A percentile compares a stretch with the other conserved stretches of the same genome.
These are phyloP conservation scores for Azolla pinnata DNA, from an alignment of 75 land plant species.

Conservation along the genomic window DNA sequence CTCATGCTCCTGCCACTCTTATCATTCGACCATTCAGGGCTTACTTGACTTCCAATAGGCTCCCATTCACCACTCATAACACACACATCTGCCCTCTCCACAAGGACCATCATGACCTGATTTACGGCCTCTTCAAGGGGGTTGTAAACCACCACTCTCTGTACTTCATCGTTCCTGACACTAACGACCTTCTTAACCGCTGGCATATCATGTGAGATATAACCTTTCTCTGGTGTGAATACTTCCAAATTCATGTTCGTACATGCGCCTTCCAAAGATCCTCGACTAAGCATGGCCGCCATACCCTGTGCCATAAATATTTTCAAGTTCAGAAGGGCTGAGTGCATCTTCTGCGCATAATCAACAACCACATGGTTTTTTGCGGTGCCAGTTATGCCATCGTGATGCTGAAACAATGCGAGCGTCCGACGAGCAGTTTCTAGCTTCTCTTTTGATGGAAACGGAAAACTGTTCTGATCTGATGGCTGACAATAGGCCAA, in stretches of 20 bases:
- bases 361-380: constrained; percentile 89
- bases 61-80: constrained; percentile 59
- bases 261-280: constrained; percentile 40
- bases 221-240: constrained; percentile 56
- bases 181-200: constrained; percentile 48
- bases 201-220: constrained; percentile 57
- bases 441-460: constrained; percentile 49
- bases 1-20: constrained; percentile 20
- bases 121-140: constrained; percentile 82
- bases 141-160: constrained; percentile 77
- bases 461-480: constrained; percentile 42
- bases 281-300: constrained; percentile 48
- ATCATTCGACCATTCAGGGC: constrained; percentile 63
- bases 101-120: constrained; percentile 81
- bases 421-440: constrained; percentile 79
- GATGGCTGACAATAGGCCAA: constrained; percentile 51
- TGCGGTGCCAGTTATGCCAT: constrained; percentile 99
- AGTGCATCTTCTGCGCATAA: constrained; percentile 87
- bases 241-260: constrained; percentile 18
- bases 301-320: constrained; percentile 76
- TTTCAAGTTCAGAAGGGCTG: constrained; percentile 65
- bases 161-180: constrained; percentile 31
- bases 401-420: constrained; percentile 98
- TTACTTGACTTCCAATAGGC: constrained; percentile 69
- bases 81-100: constrained; percentile 58